Base-by-base conservation (phyloP, 805 yeast species). In the Candida corydali region DNA sequence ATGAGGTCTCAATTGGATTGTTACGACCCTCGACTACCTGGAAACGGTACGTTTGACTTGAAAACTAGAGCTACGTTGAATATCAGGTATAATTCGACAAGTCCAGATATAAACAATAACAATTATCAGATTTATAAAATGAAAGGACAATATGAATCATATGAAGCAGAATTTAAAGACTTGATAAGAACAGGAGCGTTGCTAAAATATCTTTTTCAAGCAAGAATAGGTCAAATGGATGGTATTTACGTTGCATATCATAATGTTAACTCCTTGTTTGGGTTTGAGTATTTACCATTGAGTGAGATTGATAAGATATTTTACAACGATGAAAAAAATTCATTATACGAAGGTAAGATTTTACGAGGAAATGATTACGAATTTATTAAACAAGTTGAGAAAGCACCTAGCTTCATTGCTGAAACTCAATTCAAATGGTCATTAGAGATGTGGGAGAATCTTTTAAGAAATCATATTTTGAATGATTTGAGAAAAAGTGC, bases 161-260 rank as follows among this genome's bases (percentile, higher is more conserved):
- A 78, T 55, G 87, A 84, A 48, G 67, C 89, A 14, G 98, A 91
- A 52, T 70, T 74, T 54, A 70, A 65, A 42, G 98, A 91, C 51
- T 70, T 91, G 49, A 75, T 81, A 12, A 64, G 85, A 40, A 75
- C 91, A 2, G 70, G 69, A 2, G 82, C 93, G 0, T 61, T 91
- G 60, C 64, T 91, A 47, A 91, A 91, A 60, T 91, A 91, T 53
- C 75, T 85, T 2, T 68, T 91, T 46, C 98, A 93, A 58, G 98
- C 96, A 0, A 70, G 97, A 43, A 84, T 91, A 28, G 98, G 98
- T 3, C 80, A 84, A 49, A 91, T 93, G 98, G 97, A 89, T 59
- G 98, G 98, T 5, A 86, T 93, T 2, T 87, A 86, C 47, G 70
- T 91, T 11, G 96, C 96, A 0, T 91, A 81, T 57, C 98, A 91